A percentile compares a stretch with the other conserved stretches of the same genome.
phyloP scores from a whole-genome alignment of 2,329 filamentous ascomycete species.

The Fusarium pseudonygamai region DNA sequence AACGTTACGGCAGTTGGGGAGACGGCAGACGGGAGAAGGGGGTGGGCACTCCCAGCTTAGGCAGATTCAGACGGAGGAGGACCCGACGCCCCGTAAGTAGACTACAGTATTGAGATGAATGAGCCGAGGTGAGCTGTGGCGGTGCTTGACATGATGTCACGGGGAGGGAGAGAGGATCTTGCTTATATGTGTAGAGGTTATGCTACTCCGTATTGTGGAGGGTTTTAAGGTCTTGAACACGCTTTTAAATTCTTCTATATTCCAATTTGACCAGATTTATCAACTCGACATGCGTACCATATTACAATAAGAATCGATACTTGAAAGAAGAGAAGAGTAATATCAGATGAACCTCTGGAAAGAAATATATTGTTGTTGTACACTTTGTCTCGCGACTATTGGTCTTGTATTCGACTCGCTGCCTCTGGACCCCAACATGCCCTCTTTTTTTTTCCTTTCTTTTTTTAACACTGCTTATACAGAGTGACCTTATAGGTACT shows the following conservation, averaged over 20 bases:
- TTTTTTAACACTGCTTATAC: background rate
- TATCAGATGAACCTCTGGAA: background rate
- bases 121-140: background rate
- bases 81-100: constrained; percentile 5
- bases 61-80: background rate
- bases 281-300: background rate
- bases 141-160: background rate
- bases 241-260: background rate
- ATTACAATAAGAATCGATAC: background rate
- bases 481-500: background rate
- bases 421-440: background rate
- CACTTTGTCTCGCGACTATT: constrained; percentile 8
- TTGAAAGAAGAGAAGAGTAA: background rate
- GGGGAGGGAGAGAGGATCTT: background rate
- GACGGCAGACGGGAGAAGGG: background rate
- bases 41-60: background rate
- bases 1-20: background rate
- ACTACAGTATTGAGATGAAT: background rate
- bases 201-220: background rate
- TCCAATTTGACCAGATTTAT: background rate
- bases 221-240: background rate
- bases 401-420: background rate
- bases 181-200: background rate
- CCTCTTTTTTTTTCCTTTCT: background rate
- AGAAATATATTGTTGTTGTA: background rate